Evolutionary conservation across 1,284 basidiomycete genomes (phyloP), one percentile per base, ranked within the genome.

Genomic region (Irpex rosettiformis): DNA sequence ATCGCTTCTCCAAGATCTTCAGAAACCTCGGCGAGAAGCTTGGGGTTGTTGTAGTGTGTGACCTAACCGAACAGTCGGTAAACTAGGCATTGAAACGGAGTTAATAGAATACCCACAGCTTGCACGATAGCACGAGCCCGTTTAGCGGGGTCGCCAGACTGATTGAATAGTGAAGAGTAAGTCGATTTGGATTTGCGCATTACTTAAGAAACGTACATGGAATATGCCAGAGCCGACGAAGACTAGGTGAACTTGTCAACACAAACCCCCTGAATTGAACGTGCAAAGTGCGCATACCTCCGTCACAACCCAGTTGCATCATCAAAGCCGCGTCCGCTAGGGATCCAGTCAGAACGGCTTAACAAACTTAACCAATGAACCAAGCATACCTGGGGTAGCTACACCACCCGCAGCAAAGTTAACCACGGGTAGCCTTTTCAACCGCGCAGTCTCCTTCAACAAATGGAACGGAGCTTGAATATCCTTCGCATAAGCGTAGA

Each of bases 221-320:
- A 94, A 97, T 71, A 97, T 95, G 55, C 95, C 95, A 25, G 94
- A 97, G 27, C 96, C 95, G 64, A 97, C 95, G 67, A 94, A 94
- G 43, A 94, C 93, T 92, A 66, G 24, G 18, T 61, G 28, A 27
- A 18, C 48, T 60, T 33, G 52, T 66, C 56, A 67, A 59, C 55
- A 59, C 48, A 33, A 18, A 16, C 2, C 2, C 43, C 21, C 10
- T 11, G 28, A 48, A 40, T 63, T 61, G 58, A 2, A 51, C 47
- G 7, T 21, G 55, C 54, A 55, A n/a, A 51, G n/a, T 5, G 51
- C 45, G 43, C 82, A 64, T 68, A 93, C 93, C 93, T 80, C 97
- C 96, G 72, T 99, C 96, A 73, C 94, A 96, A 53, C 96, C 96
- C 40, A 99, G 85, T 72, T 98, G 96, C 96, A 99, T 99, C 96